Conservation (phyloP, 495 filamentous ascomycete genomes). For the Penicillium macrosclerotiorum region DNA sequence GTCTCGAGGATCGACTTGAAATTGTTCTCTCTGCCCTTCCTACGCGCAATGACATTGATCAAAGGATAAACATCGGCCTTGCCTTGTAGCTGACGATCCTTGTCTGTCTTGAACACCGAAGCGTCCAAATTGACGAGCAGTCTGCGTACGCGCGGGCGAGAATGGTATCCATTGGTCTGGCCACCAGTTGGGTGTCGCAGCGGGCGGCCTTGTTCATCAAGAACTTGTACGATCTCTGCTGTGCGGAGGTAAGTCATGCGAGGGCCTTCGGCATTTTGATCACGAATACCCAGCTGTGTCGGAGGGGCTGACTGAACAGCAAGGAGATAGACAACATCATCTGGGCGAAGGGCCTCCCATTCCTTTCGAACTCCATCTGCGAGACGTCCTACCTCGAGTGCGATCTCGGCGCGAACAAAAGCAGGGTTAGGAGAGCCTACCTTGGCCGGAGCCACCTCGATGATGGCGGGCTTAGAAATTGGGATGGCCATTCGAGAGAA, state of each 20-base stretch:
- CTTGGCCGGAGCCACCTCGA: constrained; percentile 79
- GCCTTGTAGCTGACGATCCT: constrained; percentile 58
- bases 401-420: constrained; percentile 80
- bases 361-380: constrained; percentile 73
- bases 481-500: constrained; percentile 90
- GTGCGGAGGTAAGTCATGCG: constrained; percentile 70
- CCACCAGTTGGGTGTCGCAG: constrained; percentile 58
- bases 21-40: constrained; percentile 90
- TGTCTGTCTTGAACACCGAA: constrained; percentile 74
- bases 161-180: constrained; percentile 51
- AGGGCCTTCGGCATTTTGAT: constrained; percentile 50
- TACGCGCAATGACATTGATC: constrained; percentile 83
- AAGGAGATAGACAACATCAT: constrained; percentile 88
- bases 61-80: constrained; percentile 77
- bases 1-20: constrained; percentile 93
- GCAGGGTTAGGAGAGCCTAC: constrained; percentile 88
- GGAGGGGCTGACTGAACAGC: constrained; percentile 57
- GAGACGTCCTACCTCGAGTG: constrained; percentile 79
- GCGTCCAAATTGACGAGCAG: constrained; percentile 82
- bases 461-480: constrained; percentile 80
- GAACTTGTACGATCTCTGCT: constrained; percentile 82
- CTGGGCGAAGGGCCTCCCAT: constrained; percentile 86
- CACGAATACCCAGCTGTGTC: constrained; percentile 54
- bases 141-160: constrained; percentile 58
- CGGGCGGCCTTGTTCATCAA: constrained; percentile 81